These are phyloP conservation scores for Calonectria multiphialidica DNA, from an alignment of 2,329 filamentous ascomycete species.

Conservation along the genomic window DNA sequence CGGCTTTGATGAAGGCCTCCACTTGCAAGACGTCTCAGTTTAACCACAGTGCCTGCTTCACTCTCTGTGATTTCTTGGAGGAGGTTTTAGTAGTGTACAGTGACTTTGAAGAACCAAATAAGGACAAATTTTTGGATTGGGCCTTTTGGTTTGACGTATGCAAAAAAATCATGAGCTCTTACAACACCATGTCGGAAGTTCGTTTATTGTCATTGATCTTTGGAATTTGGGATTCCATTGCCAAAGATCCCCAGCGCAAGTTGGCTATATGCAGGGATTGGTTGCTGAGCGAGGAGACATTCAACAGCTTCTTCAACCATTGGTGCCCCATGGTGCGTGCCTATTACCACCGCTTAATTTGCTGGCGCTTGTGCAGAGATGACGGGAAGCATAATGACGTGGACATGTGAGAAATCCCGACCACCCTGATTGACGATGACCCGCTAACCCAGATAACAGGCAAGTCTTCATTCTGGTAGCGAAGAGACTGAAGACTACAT, in stretches of 20 bases:
- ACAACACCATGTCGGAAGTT: slow-evolving; percentile 92
- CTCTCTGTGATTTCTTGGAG: slow-evolving; percentile 91
- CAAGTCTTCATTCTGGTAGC: slow-evolving; percentile 77
- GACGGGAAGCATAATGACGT: slow-evolving; percentile 73
- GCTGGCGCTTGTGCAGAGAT: slow-evolving; percentile 88
- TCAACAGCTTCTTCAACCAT: slow-evolving; percentile 88
- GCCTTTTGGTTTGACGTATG: slow-evolving; percentile 87
- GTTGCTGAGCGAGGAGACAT: slow-evolving; percentile 79
- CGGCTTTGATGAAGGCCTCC: slow-evolving; percentile 77
- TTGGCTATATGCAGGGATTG: slow-evolving; percentile 78
- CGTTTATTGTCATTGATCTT: slow-evolving; percentile 86
- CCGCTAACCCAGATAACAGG: slow-evolving; percentile 56
- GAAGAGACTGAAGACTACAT: slow-evolving; percentile 76
- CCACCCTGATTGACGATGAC: slow-evolving; percentile 6
- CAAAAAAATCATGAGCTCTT: slow-evolving; percentile 81
- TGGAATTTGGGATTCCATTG: slow-evolving; percentile 81
- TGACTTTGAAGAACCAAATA: slow-evolving; percentile 57
- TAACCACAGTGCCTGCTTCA: slow-evolving; percentile 86
- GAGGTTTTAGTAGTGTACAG: slow-evolving; percentile 78
- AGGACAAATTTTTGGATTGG: slow-evolving; percentile 74
- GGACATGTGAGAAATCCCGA: slow-evolving; percentile 70
- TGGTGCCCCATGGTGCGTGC: slow-evolving; percentile 97
- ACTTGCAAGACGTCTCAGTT: slow-evolving; percentile 83
- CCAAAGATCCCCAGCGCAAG: slow-evolving; percentile 75
- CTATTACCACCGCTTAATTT: slow-evolving; percentile 91